phyloP scores from a whole-genome alignment of 1,284 basidiomycete species.

The Malassezia restricta region DNA sequence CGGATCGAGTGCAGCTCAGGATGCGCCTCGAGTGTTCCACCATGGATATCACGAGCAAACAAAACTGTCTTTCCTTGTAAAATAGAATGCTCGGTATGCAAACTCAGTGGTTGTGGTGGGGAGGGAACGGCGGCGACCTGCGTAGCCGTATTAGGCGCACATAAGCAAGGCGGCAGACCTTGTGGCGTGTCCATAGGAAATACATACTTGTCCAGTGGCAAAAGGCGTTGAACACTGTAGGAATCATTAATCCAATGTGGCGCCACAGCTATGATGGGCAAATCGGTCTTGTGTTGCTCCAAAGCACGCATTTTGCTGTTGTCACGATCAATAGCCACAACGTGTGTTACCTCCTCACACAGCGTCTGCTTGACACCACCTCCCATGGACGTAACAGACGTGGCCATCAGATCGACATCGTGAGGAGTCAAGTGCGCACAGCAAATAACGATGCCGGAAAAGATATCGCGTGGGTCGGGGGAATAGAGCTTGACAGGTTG shows the following conservation, averaged over 20 bases:
- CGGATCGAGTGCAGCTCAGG: conserved; percentile 11
- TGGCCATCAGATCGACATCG: conserved; percentile 62
- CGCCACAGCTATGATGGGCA: conserved; percentile 56
- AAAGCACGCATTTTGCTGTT: conserved; percentile 18
- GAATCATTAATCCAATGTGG: conserved; percentile 76
- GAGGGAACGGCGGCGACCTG: conserved; percentile 10
- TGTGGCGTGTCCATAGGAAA: conserved; percentile 53
- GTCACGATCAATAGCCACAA: conserved; percentile 52
- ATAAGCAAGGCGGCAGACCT: conserved; percentile 22
- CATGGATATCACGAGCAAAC: conserved; percentile 24
- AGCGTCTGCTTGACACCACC: conserved; percentile 65
- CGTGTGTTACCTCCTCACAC: conserved; percentile 71
- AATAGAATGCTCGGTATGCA: conserved; percentile 2
- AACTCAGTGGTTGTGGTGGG: neutral
- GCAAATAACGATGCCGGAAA: conserved; percentile 63
- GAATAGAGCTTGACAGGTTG: conserved; percentile 55
- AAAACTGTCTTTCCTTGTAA: conserved; percentile 21
- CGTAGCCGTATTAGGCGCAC: conserved; percentile 14
- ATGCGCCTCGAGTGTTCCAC: conserved; percentile 14
- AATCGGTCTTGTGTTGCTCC: conserved; percentile 51
- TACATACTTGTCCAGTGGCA: conserved; percentile 55
- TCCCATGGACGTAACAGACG: conserved; percentile 62
- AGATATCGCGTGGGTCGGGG: conserved; percentile 61
- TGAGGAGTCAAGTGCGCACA: conserved; percentile 51
- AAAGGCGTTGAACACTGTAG: conserved; percentile 55